Conservation (phyloP, 2,329 filamentous ascomycete species). For the Tolypocladium endophyticum region DNA sequence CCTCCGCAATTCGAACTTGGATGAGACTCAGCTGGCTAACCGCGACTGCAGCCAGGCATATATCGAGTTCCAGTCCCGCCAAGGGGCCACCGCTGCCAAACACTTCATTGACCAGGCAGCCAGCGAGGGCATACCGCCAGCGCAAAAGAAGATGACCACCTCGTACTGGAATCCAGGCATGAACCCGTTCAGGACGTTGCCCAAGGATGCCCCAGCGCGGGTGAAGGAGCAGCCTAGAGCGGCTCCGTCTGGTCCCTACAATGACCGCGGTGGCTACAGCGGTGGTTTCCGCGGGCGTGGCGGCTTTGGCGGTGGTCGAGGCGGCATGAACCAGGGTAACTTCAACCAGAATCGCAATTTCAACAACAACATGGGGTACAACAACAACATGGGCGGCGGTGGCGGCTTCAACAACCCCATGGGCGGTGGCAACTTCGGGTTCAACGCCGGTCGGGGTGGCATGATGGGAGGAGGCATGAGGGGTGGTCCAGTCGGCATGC, state of each 20-base stretch:
- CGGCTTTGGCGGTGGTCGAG: conserved; percentile 29
- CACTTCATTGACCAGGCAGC: conserved; percentile 61
- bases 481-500: conserved; percentile 36
- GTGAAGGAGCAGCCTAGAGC: conserved; percentile 54
- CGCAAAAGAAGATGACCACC: conserved; percentile 61
- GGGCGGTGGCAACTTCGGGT: conserved; percentile 41
- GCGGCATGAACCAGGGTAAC: conserved; percentile 35
- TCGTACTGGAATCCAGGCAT: conserved; percentile 65
- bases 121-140: conserved; percentile 38
- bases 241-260: conserved; percentile 36
- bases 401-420: conserved; percentile 37
- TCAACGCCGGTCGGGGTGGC: conserved; percentile 32
- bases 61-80: conserved; percentile 71
- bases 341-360: conserved; percentile 33
- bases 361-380: conserved; percentile 35
- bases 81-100: conserved; percentile 79
- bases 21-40: background rate
- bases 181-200: conserved; percentile 85
- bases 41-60: conserved; percentile 53
- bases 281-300: conserved; percentile 45
- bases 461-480: conserved; percentile 33
- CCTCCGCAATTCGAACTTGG: conserved; percentile 2
- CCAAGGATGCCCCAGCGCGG: conserved; percentile 65
- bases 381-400: conserved; percentile 29
- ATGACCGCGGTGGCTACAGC: conserved; percentile 31